Conservation (phyloP, 1,284 basidiomycete species). For the Microbotryum violaceum region DNA sequence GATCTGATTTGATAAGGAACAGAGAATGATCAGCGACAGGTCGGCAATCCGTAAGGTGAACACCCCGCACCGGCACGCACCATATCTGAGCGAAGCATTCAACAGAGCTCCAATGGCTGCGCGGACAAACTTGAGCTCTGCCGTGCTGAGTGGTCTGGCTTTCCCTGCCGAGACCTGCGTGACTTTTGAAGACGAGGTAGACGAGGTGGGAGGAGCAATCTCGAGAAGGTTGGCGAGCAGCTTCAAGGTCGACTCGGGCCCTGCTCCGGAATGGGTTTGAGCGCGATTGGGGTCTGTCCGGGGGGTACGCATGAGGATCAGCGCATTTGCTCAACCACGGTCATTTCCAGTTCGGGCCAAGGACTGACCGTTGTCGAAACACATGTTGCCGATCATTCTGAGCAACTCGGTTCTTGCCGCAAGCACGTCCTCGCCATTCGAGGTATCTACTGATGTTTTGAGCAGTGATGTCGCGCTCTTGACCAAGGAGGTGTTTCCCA, state of each 20-base stretch:
- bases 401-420: slow-evolving; percentile 9
- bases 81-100: slow-evolving; percentile 68
- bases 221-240: not conserved
- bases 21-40: not conserved
- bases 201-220: not conserved
- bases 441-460: not conserved
- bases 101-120: slow-evolving; percentile 71
- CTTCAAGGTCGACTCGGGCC: not conserved
- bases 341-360: not conserved
- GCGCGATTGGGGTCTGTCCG: slow-evolving; percentile 9
- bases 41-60: not conserved
- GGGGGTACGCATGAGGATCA: not conserved
- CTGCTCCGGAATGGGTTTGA: slow-evolving; percentile 1
- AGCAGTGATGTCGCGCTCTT: not conserved
- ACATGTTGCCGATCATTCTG: slow-evolving; percentile 22
- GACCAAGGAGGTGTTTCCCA: not conserved
- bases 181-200: too few relatives aligned
- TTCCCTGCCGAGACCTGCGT: too few relatives aligned
- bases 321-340: not conserved
- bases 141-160: not conserved
- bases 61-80: slow-evolving; percentile 43
- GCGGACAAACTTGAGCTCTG: slow-evolving; percentile 57
- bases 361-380: slow-evolving; percentile 16
- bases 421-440: not conserved
- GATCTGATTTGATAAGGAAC: slow-evolving; percentile 47